Conservation (phyloP, 2,329 filamentous ascomycete species). For the Monilinia polystroma region DNA sequence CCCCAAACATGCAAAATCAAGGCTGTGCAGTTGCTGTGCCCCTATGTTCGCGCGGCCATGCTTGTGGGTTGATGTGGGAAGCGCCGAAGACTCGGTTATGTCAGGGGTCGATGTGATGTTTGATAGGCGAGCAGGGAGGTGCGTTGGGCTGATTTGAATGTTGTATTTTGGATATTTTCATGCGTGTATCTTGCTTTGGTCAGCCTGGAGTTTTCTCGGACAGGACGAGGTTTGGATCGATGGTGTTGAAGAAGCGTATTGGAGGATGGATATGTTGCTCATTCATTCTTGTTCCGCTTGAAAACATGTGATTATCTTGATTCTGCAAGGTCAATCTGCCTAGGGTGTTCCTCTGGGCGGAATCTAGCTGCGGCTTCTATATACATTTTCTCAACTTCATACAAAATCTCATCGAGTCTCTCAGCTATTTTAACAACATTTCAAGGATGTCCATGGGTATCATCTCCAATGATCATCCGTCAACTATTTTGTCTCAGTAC, state of each 20-base stretch:
- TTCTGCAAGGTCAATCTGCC: background rate
- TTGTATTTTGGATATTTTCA: too few relatives aligned
- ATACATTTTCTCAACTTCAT: background rate
- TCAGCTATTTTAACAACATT: background rate
- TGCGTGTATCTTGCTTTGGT: too few relatives aligned
- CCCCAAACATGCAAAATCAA: too few relatives aligned
- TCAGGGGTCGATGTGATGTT: too few relatives aligned
- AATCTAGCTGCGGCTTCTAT: background rate
- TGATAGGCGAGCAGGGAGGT: background rate
- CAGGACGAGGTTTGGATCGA: background rate
- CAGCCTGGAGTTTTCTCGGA: too few relatives aligned
- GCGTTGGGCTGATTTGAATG: background rate
- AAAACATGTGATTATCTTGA: background rate
- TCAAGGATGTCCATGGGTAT: constrained; percentile 5
- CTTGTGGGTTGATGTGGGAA: too few relatives aligned
- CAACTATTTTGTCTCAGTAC: background rate
- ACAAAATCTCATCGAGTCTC: background rate
- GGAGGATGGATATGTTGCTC: background rate
- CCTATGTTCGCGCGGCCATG: too few relatives aligned
- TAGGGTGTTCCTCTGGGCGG: background rate
- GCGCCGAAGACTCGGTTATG: too few relatives aligned
- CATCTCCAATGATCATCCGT: background rate
- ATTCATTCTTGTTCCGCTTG: background rate
- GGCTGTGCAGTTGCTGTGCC: too few relatives aligned
- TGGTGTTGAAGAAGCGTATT: background rate